Conservation (phyloP, 1,284 basidiomycete genomes). For the Tilletia horrida region DNA sequence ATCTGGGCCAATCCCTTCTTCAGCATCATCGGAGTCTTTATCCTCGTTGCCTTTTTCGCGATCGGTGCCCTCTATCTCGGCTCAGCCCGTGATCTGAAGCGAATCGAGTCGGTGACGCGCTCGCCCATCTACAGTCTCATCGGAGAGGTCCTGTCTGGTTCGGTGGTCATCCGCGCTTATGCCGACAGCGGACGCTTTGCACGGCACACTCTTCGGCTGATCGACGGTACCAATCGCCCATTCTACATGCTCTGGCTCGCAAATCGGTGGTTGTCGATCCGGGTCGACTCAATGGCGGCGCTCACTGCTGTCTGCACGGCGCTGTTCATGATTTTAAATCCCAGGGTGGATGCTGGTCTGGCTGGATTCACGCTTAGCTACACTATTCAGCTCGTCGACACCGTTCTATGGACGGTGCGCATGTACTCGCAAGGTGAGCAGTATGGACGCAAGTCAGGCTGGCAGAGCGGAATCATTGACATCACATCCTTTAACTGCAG, state of each 20-base stretch:
- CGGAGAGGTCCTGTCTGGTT: slow-evolving; percentile 69
- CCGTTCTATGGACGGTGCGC: slow-evolving; percentile 51
- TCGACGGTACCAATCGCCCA: slow-evolving; percentile 58
- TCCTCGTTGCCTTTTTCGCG: slow-evolving; percentile 42
- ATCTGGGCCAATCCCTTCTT: slow-evolving; percentile 51
- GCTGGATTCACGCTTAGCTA: slow-evolving; percentile 49
- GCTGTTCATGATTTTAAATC: slow-evolving; percentile 60
- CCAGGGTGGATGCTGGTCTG: slow-evolving; percentile 49
- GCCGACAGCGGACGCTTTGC: slow-evolving; percentile 77
- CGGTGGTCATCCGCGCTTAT: slow-evolving; percentile 83
- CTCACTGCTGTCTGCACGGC: slow-evolving; percentile 50
- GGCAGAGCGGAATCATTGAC: no score
- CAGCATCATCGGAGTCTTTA: slow-evolving; percentile 34
- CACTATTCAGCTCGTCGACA: slow-evolving; percentile 63
- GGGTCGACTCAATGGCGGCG: slow-evolving; percentile 51
- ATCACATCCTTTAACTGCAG: slow-evolving; percentile 12
- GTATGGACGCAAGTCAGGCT: no score
- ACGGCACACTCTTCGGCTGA: slow-evolving; percentile 48
- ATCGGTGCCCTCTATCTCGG: slow-evolving; percentile 52
- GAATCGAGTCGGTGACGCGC: slow-evolving; percentile 51
- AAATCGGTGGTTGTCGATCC: slow-evolving; percentile 57
- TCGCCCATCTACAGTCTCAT: slow-evolving; percentile 54
- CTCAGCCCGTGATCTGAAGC: slow-evolving; percentile 52
- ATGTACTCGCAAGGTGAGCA: slow-evolving; percentile 1
- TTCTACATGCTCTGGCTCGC: slow-evolving; percentile 61